These are phyloP conservation scores for Manihot esculenta DNA, from an alignment of 441 rosid species.

Conservation along the genomic window DNA sequence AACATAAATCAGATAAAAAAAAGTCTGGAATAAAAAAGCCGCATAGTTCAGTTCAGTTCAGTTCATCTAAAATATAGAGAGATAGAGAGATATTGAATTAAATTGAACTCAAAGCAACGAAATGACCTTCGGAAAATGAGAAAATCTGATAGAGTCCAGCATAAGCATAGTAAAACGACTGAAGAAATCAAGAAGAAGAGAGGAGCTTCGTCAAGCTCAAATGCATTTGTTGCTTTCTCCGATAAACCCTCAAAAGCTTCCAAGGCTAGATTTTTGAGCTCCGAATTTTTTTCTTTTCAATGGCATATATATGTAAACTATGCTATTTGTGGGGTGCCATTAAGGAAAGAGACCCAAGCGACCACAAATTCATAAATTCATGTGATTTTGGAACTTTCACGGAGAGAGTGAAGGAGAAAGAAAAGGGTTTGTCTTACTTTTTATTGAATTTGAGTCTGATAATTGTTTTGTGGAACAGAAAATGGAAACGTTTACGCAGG, in stretches of 20 bases:
- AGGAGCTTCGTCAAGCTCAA: neutral
- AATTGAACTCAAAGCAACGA: neutral
- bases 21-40: neutral
- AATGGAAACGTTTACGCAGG: slow-evolving; percentile 13
- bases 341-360: slow-evolving; percentile 32
- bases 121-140: slow-evolving; percentile 52
- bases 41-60: too few relatives aligned
- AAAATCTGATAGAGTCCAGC: slow-evolving; percentile 55
- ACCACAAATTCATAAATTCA: slow-evolving; percentile 29
- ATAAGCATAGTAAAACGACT: slow-evolving; percentile 26
- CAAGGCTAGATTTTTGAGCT: neutral
- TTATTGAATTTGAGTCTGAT: neutral
- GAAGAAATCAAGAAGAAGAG: neutral
- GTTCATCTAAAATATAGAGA: too few relatives aligned
- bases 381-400: neutral
- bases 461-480: slow-evolving; percentile 22
- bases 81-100: neutral
- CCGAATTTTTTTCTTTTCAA: neutral
- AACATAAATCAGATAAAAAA: neutral
- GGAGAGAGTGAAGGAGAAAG: neutral
- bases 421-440: neutral
- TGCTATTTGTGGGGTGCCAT: neutral
- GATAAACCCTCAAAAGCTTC: slow-evolving; percentile 22
- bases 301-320: neutral
- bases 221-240: slow-evolving; percentile 18